These are phyloP conservation scores for Narthecium ossifragum DNA, from an alignment of 106 monocot genomes.

Conservation along the genomic window DNA sequence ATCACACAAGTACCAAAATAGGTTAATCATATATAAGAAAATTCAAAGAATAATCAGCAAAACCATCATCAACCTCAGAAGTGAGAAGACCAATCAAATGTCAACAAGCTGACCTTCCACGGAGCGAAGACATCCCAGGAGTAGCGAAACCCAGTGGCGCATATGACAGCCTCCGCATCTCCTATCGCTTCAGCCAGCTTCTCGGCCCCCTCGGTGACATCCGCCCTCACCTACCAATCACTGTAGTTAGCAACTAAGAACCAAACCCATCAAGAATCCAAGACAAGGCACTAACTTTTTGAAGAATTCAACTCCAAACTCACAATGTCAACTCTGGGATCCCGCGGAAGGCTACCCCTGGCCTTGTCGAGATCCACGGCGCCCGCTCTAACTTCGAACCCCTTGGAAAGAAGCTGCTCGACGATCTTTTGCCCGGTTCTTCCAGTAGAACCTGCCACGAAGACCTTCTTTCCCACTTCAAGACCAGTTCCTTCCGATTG, in stretches of 20 bases:
- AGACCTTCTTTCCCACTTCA: conserved; percentile 31
- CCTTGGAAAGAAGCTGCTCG: conserved; percentile 51
- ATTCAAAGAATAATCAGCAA: too few species aligned
- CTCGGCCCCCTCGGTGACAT: conserved; percentile 46
- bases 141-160: conserved; percentile 55
- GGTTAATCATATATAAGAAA: too few species aligned
- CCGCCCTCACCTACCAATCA: conserved; percentile 38
- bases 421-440: conserved; percentile 64
- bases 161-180: conserved; percentile 63
- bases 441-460: conserved; percentile 73
- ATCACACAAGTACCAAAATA: too few species aligned
- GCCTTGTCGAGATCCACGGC: conserved; percentile 47
- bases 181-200: conserved; percentile 44
- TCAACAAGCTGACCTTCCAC: conserved; percentile 93
- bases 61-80: too few species aligned
- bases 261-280: background rate
- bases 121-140: conserved; percentile 74
- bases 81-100: too few species aligned
- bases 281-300: background rate
- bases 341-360: conserved; percentile 26
- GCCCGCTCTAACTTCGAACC: conserved; percentile 54
- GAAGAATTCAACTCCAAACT: background rate
- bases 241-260: background rate
- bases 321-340: conserved; percentile 51
- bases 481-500: too few species aligned